These are phyloP conservation scores for Lobosporangium transversale DNA, from an alignment of 192 early-diverging fungal species.

Conservation along the genomic window DNA sequence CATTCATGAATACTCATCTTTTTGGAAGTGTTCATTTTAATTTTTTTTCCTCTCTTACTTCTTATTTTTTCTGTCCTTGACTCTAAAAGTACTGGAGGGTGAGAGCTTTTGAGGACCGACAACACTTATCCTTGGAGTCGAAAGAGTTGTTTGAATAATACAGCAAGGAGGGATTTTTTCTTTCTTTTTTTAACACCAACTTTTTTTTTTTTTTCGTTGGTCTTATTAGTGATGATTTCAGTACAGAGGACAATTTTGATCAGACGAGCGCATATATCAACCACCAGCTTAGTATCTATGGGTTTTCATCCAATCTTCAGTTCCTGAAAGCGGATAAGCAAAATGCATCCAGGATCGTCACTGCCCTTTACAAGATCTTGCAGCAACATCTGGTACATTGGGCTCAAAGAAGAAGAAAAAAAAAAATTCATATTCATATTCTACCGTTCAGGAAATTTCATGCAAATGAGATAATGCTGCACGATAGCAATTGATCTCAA, in stretches of 20 bases:
- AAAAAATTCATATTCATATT: too few relatives aligned
- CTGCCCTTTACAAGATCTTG: slow-evolving; percentile 31
- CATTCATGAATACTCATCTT: too few relatives aligned
- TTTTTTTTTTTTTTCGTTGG: not conserved
- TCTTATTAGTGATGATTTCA: slow-evolving; percentile 36
- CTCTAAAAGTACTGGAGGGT: too few relatives aligned
- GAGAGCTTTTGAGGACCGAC: too few relatives aligned
- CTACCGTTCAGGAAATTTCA: not conserved
- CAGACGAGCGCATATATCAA: slow-evolving; percentile 47
- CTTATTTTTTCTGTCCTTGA: too few relatives aligned
- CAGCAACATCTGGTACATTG: slow-evolving; percentile 41
- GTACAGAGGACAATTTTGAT: slow-evolving; percentile 41
- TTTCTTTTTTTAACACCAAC: not conserved
- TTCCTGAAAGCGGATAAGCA: slow-evolving; percentile 31
- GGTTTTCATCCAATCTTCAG: slow-evolving; percentile 29
- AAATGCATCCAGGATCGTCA: slow-evolving; percentile 34
- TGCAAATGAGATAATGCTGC: too few relatives aligned
- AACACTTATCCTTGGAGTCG: too few relatives aligned
- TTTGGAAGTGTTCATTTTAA: too few relatives aligned
- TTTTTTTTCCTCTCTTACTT: too few relatives aligned
- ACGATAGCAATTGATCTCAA: not conserved
- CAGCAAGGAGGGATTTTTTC: too few relatives aligned
- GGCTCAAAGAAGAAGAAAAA: too few relatives aligned
- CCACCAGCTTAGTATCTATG: slow-evolving; percentile 34
- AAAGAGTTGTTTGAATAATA: too few relatives aligned